Base-by-base conservation (phyloP, 225 moss, liverwort and hornwort species). In the Asterella californica region DNA sequence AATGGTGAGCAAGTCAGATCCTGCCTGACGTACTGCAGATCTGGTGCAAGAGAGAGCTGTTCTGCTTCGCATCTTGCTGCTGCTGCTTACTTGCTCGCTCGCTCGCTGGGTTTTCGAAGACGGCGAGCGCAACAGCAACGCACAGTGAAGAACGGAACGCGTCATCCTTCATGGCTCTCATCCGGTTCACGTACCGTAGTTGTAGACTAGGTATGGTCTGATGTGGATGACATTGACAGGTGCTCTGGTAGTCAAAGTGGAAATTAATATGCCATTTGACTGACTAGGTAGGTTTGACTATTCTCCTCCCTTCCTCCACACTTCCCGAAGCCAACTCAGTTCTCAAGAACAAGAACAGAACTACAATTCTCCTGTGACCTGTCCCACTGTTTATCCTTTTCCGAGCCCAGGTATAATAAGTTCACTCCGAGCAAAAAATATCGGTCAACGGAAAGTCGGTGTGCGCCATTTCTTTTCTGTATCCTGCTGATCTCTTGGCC, bases 241-340 rank as follows among this genome's bases (percentile, higher is more conserved):
- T 18, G 70, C 71, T 72, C 45, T 45, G 19, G 22, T 46, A 72
- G 71, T 72, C 71, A 72, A 72, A 72, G 71, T 48, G n/a, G 46
- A 47, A 72, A 72, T 72, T 25, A 72, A 72, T 72, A 34, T 72
- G 36, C 24, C 42, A n/a, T 10, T 72, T 72, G 71, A 72, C 71
- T 72, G 71, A 72, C 71, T 72, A 36, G 67, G 33, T 67, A n/a
- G 71, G 46, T 21, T 72, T 72, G 71, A 72, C 71, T 72, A 48
- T 72, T 72, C 71, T 72, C 38, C 69, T 69, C 67, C 33, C 27
- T 32, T 15, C 69, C 19, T 69, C 71, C 71, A 67, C 67, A 34
- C 15, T 36, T 67, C 34, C 67, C 67, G 30, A 34, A 10, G 18
- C 67, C 67, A 34, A 11, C 34, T 67, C 67, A 33, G 14, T 27